A percentile compares a stretch with the other conserved stretches of the same genome.
Conservation (phyloP, 225 moss, liverwort and hornwort genomes). For the Asterella californica region DNA sequence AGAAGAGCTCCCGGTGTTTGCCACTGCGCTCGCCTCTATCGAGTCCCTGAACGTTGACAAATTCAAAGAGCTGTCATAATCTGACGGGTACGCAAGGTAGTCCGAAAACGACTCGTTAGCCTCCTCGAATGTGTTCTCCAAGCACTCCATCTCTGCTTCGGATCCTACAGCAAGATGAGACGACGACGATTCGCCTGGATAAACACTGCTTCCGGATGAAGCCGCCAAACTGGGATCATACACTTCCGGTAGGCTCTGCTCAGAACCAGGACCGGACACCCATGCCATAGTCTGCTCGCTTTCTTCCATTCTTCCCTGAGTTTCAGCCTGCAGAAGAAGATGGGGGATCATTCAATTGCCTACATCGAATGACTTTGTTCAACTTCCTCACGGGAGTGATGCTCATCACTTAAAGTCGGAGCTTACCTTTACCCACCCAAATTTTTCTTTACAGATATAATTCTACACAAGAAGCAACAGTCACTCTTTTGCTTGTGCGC, state of each 20-base stretch:
- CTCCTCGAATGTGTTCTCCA: not conserved
- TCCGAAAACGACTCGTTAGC: not conserved
- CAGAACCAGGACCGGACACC: slow-evolving; percentile 8
- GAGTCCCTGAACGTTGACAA: not conserved
- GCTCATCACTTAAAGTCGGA: no score
- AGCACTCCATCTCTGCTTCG: not conserved
- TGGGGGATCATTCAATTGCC: slow-evolving; percentile 10
- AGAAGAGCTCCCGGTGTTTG: not conserved
- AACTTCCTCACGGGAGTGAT: not conserved
- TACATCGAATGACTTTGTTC: not conserved
- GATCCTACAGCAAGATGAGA: not conserved
- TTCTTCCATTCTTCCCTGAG: slow-evolving; percentile 7
- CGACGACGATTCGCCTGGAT: not conserved
- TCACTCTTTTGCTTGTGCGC: not conserved
- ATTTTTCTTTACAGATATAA: no score
- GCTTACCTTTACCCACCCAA: no score
- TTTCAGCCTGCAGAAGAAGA: slow-evolving; percentile 27
- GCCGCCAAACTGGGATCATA: not conserved
- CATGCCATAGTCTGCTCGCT: slow-evolving; percentile 10
- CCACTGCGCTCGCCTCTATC: no score
- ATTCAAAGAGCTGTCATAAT: not conserved
- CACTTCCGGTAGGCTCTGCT: not conserved
- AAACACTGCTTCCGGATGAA: not conserved
- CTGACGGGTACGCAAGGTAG: not conserved
- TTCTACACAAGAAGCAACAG: no score